These are phyloP conservation scores for Trichomonas gallinae DNA, from an alignment of 208 protist species.

Conservation along the genomic window DNA sequence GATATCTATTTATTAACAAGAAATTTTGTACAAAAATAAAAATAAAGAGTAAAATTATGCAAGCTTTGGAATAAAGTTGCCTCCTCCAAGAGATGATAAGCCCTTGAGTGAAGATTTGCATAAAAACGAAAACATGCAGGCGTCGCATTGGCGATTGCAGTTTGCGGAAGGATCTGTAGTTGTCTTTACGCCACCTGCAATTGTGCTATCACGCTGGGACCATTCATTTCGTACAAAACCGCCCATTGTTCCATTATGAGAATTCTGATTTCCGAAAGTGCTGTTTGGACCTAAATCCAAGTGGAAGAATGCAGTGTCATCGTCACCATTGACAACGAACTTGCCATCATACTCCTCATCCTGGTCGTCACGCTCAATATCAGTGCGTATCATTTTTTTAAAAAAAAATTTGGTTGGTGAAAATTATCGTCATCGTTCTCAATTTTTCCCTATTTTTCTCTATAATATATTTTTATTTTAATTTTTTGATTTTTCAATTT, in stretches of 20 bases:
- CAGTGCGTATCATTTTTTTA: not conserved
- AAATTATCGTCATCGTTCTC: not conserved
- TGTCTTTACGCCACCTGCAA: not conserved
- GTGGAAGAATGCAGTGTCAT: not conserved
- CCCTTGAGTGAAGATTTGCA: not conserved
- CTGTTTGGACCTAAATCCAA: not conserved
- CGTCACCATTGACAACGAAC: not conserved
- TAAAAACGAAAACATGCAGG: not conserved
- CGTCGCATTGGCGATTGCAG: not conserved
- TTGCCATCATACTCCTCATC: not conserved
- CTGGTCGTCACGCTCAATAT: not conserved
- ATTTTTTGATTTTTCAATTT: too few species aligned
- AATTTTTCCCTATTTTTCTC: too few species aligned
- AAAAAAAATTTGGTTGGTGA: not conserved
- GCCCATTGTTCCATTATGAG: not conserved
- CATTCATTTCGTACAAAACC: not conserved
- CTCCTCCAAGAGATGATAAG: not conserved
- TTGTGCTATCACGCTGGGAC: not conserved
- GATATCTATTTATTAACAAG: too few species aligned
- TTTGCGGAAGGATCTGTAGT: not conserved
- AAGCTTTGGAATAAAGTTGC: not conserved
- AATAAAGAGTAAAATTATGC: not conserved
- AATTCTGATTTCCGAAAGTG: not conserved
- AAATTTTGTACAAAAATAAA: not conserved
- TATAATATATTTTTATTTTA: too few species aligned